These are phyloP conservation scores for Hemileccinum rubropunctum DNA, from an alignment of 768 basidiomycete species.

Conservation along the genomic window DNA sequence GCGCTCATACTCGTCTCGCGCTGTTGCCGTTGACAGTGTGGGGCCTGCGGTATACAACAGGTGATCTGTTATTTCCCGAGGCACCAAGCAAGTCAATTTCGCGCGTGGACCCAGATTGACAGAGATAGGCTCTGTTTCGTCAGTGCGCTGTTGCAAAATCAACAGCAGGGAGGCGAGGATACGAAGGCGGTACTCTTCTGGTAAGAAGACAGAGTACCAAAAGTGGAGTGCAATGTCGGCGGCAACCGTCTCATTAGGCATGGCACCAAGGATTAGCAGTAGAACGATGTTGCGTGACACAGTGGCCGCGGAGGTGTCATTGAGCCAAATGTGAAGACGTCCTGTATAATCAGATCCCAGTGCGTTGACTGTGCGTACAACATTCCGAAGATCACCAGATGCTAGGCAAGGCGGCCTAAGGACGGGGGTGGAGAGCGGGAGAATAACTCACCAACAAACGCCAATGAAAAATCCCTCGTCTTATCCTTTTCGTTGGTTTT, in stretches of 20 bases:
- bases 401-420: conserved; percentile 21
- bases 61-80: conserved; percentile 24
- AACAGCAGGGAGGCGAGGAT: conserved; percentile 19
- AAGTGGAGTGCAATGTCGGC: conserved; percentile 46
- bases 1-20: conserved; percentile 31
- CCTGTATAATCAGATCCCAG: conserved; percentile 41
- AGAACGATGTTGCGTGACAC: conserved; percentile 40
- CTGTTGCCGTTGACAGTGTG: conserved; percentile 16
- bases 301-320: conserved; percentile 34
- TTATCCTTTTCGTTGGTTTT: conserved; percentile 20
- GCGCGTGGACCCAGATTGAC: conserved; percentile 10
- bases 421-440: background rate
- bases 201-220: conserved; percentile 45
- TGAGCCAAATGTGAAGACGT: conserved; percentile 38
- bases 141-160: conserved; percentile 8
- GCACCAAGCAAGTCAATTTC: conserved; percentile 23
- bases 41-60: conserved; percentile 28
- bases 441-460: conserved; percentile 17
- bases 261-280: conserved; percentile 37
- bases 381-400: conserved; percentile 46
- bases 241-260: conserved; percentile 30
- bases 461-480: conserved; percentile 21
- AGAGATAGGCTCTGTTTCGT: conserved; percentile 15
- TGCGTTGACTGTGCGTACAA: conserved; percentile 41
- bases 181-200: conserved; percentile 27